Conservation (phyloP, 306 rosid genomes). For the Amphicarpaea edgeworthii region DNA sequence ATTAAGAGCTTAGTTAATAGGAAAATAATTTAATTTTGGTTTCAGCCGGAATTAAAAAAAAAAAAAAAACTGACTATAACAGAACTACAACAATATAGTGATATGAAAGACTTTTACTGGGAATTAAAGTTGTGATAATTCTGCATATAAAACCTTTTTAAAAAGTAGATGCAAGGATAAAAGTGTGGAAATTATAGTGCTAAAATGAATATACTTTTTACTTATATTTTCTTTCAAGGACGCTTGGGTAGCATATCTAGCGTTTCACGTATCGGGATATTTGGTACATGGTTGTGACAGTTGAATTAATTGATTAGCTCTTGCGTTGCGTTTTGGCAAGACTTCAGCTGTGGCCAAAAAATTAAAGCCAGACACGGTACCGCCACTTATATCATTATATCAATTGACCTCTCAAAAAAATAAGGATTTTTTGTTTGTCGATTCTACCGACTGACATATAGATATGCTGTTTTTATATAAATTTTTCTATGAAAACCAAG, state of each 20-base stretch:
- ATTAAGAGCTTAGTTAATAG: not conserved
- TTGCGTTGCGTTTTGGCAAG: not conserved
- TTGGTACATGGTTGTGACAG: not conserved
- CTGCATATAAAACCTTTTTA: too few species aligned
- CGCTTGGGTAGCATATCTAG: not conserved
- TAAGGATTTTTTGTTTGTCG: too few species aligned
- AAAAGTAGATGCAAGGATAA: too few species aligned
- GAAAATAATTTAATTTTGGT: not conserved
- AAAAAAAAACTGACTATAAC: not conserved
- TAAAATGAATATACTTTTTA: too few species aligned
- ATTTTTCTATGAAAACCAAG: too few species aligned
- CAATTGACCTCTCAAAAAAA: too few species aligned
- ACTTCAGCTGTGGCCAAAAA: not conserved
- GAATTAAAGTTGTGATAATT: too few species aligned
- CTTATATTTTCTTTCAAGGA: not conserved
- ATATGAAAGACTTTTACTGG: too few species aligned
- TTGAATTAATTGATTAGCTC: not conserved
- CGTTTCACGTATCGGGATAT: not conserved
- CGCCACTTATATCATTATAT: constrained; percentile 33
- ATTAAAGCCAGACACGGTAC: constrained; percentile 31
- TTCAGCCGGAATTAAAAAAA: not conserved
- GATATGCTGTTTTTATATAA: too few species aligned
- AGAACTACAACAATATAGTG: not conserved
- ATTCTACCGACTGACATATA: too few species aligned
- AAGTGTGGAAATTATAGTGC: too few species aligned